phyloP scores from a whole-genome alignment of 1,284 basidiomycete genomes.

The Fomitopsis palustris region DNA sequence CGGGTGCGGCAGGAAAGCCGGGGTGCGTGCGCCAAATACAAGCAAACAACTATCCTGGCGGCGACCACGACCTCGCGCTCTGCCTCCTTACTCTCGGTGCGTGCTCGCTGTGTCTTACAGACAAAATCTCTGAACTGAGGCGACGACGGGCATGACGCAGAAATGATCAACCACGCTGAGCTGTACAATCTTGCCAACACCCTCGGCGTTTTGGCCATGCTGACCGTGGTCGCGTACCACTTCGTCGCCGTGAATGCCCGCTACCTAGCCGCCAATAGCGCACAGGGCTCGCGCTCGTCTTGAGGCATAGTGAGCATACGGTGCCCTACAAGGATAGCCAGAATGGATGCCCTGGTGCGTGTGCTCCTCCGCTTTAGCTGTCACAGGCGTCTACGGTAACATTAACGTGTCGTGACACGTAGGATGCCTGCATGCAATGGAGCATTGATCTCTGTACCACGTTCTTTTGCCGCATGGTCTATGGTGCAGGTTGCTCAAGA shows the following conservation, averaged over 20 bases:
- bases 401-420: no score
- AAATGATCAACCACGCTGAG: slow-evolving; percentile 77
- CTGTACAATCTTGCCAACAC: slow-evolving; percentile 82
- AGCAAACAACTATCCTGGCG: slow-evolving; percentile 17
- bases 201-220: slow-evolving; percentile 79
- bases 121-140: no score
- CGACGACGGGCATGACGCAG: neutral
- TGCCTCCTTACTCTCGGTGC: neutral
- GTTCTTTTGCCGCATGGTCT: no score
- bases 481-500: no score
- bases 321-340: neutral
- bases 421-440: no score
- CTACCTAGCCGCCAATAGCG: slow-evolving; percentile 33
- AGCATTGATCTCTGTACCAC: no score
- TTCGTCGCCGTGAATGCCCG: slow-evolving; percentile 81
- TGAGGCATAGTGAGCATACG: neutral
- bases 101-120: no score
- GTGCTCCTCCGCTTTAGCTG: neutral
- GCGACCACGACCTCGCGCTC: slow-evolving; percentile 19
- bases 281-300: neutral
- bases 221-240: slow-evolving; percentile 83
- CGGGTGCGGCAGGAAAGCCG: slow-evolving; percentile 11
- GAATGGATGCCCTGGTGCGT: neutral
- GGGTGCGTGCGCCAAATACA: slow-evolving; percentile 17
- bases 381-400: no score